Percentiles rank a stretch among this genome's conserved stretches.
phyloP scores from a whole-genome alignment of 164 flowering plant species.

The Nymphaea colorata region DNA sequence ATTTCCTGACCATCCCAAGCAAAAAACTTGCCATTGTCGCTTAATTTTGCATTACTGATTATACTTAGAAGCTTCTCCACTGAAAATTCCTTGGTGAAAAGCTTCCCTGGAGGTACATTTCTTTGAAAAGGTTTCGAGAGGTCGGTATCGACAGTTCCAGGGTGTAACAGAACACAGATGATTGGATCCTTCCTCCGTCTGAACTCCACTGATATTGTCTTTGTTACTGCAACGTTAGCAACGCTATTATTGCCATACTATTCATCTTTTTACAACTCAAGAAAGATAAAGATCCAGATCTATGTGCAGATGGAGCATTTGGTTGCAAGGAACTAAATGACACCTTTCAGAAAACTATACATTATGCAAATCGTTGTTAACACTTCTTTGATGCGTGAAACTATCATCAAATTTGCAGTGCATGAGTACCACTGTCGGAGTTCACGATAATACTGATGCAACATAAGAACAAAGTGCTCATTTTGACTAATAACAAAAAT shows the following conservation, averaged over 20 bases:
- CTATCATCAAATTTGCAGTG: too few species aligned
- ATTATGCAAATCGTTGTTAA: too few species aligned
- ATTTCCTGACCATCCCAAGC: conserved; percentile 98
- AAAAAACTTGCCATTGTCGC: conserved; percentile 88
- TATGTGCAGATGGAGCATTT: neutral
- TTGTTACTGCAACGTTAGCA: conserved; percentile 43
- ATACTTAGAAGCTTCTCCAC: conserved; percentile 73
- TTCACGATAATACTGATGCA: too few species aligned
- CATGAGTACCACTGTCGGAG: too few species aligned
- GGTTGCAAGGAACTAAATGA: neutral
- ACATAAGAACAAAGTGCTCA: too few species aligned
- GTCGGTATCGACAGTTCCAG: conserved; percentile 95
- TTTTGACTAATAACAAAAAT: too few species aligned
- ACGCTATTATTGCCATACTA: neutral
- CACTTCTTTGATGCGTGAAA: too few species aligned
- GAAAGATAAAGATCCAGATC: neutral
- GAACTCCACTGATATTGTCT: conserved; percentile 72
- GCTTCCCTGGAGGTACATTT: conserved; percentile 73
- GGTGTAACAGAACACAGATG: conserved; percentile 73
- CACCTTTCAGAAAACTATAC: neutral
- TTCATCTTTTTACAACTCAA: neutral
- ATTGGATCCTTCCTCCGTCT: conserved; percentile 75
- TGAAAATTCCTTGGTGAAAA: conserved; percentile 81
- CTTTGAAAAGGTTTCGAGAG: conserved; percentile 85
- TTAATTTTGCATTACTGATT: conserved; percentile 40